A percentile compares a stretch with the other conserved stretches of the same genome.
These are phyloP conservation scores for Alternaria panax DNA, from an alignment of 2,329 filamentous ascomycete genomes.

Conservation along the genomic window DNA sequence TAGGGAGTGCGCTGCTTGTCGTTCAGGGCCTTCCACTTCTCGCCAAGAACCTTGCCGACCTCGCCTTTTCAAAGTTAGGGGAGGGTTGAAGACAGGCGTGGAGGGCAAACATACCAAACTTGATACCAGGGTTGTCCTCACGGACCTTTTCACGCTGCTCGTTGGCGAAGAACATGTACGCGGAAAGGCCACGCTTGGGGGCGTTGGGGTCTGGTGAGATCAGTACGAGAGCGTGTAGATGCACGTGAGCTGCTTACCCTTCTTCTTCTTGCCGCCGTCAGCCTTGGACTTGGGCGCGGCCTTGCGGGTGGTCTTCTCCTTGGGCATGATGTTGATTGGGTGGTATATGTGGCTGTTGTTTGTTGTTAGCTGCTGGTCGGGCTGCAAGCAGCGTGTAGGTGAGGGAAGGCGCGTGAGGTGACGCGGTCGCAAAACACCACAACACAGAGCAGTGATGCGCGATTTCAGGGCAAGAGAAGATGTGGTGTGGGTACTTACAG, in stretches of 20 bases:
- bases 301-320: conserved; percentile 70
- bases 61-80: conserved; percentile 67
- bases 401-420: conserved; percentile 31
- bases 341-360: conserved; percentile 21
- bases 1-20: conserved; percentile 94
- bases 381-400: conserved; percentile 1
- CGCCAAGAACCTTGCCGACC: conserved; percentile 96
- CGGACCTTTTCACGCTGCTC: conserved; percentile 98
- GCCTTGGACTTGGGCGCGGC: conserved; percentile 54
- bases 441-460: conserved; percentile 35
- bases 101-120: conserved; percentile 73
- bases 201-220: conserved; percentile 82
- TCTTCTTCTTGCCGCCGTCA: conserved; percentile 72
- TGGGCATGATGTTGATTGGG: conserved; percentile 65
- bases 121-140: conserved; percentile 97
- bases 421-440: conserved; percentile 46
- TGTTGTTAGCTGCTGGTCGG: conserved; percentile 18
- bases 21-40: conserved; percentile 96
- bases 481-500: conserved; percentile 39
- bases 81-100: neutral
- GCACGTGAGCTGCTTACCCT: conserved; percentile 60
- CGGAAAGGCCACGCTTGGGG: conserved; percentile 98
- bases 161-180: conserved; percentile 99
- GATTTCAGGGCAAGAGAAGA: conserved; percentile 33
- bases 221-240: conserved; percentile 9